Percentiles rank a stretch among this genome's conserved stretches.
Conservation (phyloP, 345 rosid species). For the Firmiana major region DNA sequence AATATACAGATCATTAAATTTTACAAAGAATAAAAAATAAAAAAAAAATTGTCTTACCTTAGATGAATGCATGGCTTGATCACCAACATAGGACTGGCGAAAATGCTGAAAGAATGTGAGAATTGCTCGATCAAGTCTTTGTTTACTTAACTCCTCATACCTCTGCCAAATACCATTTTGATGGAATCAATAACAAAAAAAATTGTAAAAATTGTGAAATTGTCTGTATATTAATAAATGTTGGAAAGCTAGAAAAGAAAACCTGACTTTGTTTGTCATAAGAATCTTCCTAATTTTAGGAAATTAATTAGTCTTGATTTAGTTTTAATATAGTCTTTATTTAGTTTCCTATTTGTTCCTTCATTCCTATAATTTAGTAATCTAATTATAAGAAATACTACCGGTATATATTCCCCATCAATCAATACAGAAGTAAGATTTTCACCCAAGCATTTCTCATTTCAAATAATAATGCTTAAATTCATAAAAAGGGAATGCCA, state of each 20-base stretch:
- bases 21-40: background rate
- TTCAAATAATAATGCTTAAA: background rate
- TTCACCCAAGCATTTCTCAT: too few species aligned
- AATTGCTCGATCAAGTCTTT: slow-evolving; percentile 97
- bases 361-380: too few species aligned
- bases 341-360: too few species aligned
- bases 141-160: slow-evolving; percentile 83
- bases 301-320: too few species aligned
- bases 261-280: too few species aligned
- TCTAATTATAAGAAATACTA: too few species aligned
- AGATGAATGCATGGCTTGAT: slow-evolving; percentile 98
- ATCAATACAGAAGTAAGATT: too few species aligned
- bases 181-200: background rate
- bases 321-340: too few species aligned
- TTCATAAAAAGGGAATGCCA: background rate
- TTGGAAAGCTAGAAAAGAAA: too few species aligned
- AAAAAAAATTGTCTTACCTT: slow-evolving; percentile 49
- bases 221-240: too few species aligned
- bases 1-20: slow-evolving; percentile 3
- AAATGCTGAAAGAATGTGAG: slow-evolving; percentile 98
- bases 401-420: too few species aligned
- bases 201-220: background rate
- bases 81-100: slow-evolving; percentile 96
- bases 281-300: too few species aligned
- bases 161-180: slow-evolving; percentile 50